These are phyloP conservation scores for Quercus dentata DNA, from an alignment of 306 rosid genomes.

Conservation along the genomic window DNA sequence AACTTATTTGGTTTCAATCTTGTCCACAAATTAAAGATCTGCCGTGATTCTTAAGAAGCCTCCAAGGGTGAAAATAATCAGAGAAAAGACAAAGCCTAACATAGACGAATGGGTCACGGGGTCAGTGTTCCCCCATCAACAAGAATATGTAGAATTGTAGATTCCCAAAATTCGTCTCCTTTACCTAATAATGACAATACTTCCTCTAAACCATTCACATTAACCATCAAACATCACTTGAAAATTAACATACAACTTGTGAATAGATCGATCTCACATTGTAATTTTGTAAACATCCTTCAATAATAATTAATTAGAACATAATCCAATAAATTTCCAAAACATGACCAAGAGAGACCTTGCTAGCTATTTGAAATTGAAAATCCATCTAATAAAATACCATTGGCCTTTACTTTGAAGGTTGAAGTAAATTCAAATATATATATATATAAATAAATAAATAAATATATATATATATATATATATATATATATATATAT, in stretches of 20 bases:
- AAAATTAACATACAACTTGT: not conserved
- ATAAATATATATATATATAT: too few relatives aligned
- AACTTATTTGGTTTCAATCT: not conserved
- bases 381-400: too few relatives aligned
- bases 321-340: too few relatives aligned
- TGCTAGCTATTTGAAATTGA: too few relatives aligned
- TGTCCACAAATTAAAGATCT: not conserved
- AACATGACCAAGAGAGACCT: too few relatives aligned
- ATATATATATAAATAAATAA: too few relatives aligned
- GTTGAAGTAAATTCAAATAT: too few relatives aligned
- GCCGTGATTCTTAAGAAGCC: not conserved
- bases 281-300: too few relatives aligned
- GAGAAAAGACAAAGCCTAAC: not conserved
- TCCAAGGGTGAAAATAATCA: not conserved
- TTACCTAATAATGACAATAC: not conserved
- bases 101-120: not conserved
- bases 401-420: too few relatives aligned
- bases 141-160: not conserved
- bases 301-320: too few relatives aligned
- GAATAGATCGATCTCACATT: too few relatives aligned
- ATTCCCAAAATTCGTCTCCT: not conserved
- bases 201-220: not conserved
- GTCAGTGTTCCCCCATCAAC: not conserved
- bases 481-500: too few relatives aligned
- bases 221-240: not conserved